Evolutionary conservation across 257 asterid genomes (phyloP).

Genomic region (Scutellaria galericulata): DNA sequence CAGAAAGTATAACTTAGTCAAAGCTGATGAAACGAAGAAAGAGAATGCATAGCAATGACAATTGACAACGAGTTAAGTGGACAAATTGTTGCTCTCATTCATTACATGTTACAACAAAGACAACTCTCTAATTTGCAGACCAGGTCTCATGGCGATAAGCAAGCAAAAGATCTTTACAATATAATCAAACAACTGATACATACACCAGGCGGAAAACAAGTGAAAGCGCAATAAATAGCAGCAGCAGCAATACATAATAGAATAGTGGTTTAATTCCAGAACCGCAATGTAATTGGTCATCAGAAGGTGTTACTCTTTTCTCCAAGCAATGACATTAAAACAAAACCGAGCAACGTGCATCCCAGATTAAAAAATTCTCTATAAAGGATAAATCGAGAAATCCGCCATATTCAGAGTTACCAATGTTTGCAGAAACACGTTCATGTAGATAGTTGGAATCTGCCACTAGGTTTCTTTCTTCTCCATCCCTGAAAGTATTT

Average conservation of each 20-base stretch:
- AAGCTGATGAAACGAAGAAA: not conserved
- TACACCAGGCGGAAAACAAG: constrained; percentile 45
- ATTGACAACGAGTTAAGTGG: not conserved
- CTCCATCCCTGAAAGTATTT: constrained; percentile 75
- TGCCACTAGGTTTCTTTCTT: constrained; percentile 73
- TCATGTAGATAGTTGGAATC: constrained; percentile 84
- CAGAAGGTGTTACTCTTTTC: constrained; percentile 41
- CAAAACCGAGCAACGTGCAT: constrained; percentile 49
- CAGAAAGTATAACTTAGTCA: not conserved
- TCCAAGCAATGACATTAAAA: constrained; percentile 39
- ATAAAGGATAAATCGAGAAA: constrained; percentile 28
- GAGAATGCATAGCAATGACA: not conserved
- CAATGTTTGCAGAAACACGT: constrained; percentile 26
- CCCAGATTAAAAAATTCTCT: constrained; percentile 37
- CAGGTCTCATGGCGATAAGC: constrained; percentile 36
- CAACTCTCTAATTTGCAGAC: constrained; percentile 33
- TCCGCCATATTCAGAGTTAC: constrained; percentile 36
- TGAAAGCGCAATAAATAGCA: constrained; percentile 24
- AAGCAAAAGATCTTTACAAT: constrained; percentile 44
- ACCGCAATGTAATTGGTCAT: constrained; percentile 33
- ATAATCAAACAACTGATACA: constrained; percentile 53
- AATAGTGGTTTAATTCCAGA: constrained; percentile 34
- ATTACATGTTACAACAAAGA: constrained; percentile 44
- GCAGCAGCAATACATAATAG: constrained; percentile 42
- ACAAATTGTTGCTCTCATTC: constrained; percentile 27